These are phyloP conservation scores for Rutstroemia sydowiana DNA, from an alignment of 2,329 filamentous ascomycete genomes.

Conservation along the genomic window DNA sequence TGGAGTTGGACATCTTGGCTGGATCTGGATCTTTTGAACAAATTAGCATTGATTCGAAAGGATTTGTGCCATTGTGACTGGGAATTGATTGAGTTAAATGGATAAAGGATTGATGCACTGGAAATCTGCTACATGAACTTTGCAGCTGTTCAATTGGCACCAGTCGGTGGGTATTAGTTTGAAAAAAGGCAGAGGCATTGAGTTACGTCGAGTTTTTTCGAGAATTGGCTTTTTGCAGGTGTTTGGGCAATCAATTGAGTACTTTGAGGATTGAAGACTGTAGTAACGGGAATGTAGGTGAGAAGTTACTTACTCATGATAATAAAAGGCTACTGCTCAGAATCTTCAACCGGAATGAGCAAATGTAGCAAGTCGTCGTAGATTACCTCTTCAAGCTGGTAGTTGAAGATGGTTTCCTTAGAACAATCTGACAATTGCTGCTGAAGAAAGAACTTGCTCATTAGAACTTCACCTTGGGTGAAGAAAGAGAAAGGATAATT, in stretches of 20 bases:
- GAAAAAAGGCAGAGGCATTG: too few species aligned
- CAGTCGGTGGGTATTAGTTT: too few species aligned
- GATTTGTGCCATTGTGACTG: background rate
- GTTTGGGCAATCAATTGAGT: background rate
- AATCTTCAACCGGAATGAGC: constrained; percentile 20
- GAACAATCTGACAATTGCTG: background rate
- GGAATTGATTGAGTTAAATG: background rate
- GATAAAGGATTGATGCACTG: background rate
- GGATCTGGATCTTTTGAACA: constrained; percentile 1
- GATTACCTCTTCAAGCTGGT: constrained; percentile 15
- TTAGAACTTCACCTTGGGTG: background rate
- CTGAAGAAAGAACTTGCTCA: constrained; percentile 7
- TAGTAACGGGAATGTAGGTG: background rate
- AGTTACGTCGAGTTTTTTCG: too few species aligned
- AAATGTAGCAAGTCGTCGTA: constrained; percentile 20
- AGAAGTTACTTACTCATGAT: background rate
- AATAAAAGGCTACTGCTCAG: constrained; percentile 5
- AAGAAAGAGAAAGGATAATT: constrained; percentile 10
- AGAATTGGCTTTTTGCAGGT: too few species aligned
- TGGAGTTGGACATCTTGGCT: constrained; percentile 21
- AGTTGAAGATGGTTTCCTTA: constrained; percentile 10
- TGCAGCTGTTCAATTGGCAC: too few species aligned
- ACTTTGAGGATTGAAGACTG: background rate
- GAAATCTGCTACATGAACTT: too few species aligned
- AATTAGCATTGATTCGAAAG: constrained; percentile 6